Conservation (phyloP, 768 basidiomycete species). For the Leccinum fibrillosum region DNA sequence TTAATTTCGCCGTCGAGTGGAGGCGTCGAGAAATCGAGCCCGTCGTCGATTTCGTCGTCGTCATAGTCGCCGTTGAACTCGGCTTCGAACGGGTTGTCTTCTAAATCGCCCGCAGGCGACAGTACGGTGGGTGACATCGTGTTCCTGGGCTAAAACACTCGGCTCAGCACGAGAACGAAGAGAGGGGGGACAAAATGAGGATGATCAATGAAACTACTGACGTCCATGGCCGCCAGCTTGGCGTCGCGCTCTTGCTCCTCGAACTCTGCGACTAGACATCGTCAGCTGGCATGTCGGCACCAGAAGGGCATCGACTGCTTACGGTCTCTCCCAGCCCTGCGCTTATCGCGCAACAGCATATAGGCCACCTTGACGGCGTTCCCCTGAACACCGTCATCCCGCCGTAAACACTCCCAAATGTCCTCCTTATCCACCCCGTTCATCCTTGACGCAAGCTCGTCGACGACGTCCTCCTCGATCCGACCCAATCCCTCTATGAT, state of each 20-base stretch:
- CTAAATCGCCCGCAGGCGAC: constrained; percentile 61
- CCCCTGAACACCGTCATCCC: constrained; percentile 81
- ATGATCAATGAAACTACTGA: constrained; percentile 36
- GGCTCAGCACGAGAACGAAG: not conserved
- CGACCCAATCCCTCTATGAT: constrained; percentile 90
- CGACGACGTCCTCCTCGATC: constrained; percentile 89
- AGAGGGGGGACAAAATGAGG: not conserved
- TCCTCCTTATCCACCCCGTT: constrained; percentile 76
- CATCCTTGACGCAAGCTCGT: constrained; percentile 73
- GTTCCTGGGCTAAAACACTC: constrained; percentile 58
- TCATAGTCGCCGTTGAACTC: constrained; percentile 50
- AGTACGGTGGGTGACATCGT: constrained; percentile 62
- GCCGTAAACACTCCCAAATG: constrained; percentile 80
- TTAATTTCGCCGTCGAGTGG: constrained; percentile 38
- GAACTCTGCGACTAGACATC: constrained; percentile 58
- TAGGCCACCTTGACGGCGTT: constrained; percentile 98
- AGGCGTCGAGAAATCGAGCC: constrained; percentile 47
- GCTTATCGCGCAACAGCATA: constrained; percentile 87
- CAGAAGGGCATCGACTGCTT: constrained; percentile 32
- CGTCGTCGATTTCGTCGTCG: constrained; percentile 57
- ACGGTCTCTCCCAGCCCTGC: constrained; percentile 81
- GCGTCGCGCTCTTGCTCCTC: constrained; percentile 88
- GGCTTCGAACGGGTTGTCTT: constrained; percentile 79
- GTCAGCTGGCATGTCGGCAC: constrained; percentile 11
- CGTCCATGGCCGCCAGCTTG: constrained; percentile 75